Conservation (phyloP, 1,284 basidiomycete genomes). For the Microbotryum intermedium region DNA sequence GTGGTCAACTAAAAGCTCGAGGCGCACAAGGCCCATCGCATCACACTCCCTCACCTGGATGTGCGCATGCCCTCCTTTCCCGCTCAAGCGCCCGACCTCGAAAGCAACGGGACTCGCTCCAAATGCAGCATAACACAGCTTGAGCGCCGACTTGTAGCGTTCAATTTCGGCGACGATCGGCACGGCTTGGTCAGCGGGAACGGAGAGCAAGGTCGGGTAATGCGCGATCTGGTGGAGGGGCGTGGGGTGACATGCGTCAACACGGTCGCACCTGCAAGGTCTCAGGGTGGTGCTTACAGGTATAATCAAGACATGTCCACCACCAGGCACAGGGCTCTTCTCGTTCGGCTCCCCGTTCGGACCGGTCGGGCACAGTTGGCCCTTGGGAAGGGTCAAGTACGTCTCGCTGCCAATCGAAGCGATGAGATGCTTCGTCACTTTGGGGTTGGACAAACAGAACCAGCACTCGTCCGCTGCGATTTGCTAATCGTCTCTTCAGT, state of each 20-base stretch:
- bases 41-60: constrained; percentile 42
- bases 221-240: constrained; percentile 40
- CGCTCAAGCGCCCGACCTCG: constrained; percentile 63
- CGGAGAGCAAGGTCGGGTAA: constrained; percentile 54
- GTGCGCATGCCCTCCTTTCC: constrained; percentile 88
- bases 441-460: constrained; percentile 92
- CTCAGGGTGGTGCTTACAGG: constrained; percentile 17
- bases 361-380: constrained; percentile 76
- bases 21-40: too few relatives aligned
- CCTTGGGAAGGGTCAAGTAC: constrained; percentile 86
- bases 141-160: constrained; percentile 68
- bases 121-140: constrained; percentile 61
- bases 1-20: background rate
- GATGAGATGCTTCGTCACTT: constrained; percentile 83
- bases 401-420: constrained; percentile 84
- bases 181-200: constrained; percentile 64
- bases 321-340: constrained; percentile 63
- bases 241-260: background rate
- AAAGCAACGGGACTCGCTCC: constrained; percentile 64
- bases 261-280: background rate
- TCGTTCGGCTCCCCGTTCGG: constrained; percentile 42
- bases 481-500: background rate
- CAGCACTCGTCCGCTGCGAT: constrained; percentile 76
- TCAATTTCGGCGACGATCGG: constrained; percentile 73
- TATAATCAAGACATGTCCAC: constrained; percentile 70